Conservation (phyloP, 2,329 filamentous ascomycete genomes). For the Chaetomium sp. region DNA sequence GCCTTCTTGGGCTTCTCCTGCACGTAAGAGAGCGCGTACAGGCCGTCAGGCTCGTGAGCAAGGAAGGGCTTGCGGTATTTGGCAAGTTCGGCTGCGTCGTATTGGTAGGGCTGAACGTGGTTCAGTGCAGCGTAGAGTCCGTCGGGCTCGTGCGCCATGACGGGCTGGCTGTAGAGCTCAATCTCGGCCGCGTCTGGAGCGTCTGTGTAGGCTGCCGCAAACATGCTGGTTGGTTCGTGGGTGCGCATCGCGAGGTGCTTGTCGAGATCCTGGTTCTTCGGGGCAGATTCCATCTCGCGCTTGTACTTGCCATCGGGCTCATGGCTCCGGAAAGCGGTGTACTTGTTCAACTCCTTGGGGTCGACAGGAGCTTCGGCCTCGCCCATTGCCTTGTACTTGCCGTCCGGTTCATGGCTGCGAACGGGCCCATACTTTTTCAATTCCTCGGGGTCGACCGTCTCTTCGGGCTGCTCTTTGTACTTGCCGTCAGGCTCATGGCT, state of each 20-base stretch:
- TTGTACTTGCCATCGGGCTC: no score
- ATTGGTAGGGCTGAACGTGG: conserved; percentile 13
- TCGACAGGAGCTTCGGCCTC: background rate
- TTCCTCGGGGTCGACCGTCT: background rate
- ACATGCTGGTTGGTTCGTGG: background rate
- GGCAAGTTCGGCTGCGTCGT: conserved; percentile 33
- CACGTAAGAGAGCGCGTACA: conserved; percentile 27
- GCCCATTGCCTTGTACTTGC: background rate
- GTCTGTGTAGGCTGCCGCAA: conserved; percentile 1
- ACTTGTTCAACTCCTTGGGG: no score
- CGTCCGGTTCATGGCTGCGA: background rate
- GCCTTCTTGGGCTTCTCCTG: conserved; percentile 24
- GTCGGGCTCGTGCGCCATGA: conserved; percentile 22
- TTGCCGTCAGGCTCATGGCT: conserved; percentile 15
- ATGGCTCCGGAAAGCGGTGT: no score
- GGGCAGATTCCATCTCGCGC: no score
- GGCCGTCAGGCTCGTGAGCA: conserved; percentile 34
- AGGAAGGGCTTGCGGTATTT: conserved; percentile 17
- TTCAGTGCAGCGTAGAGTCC: conserved; percentile 15
- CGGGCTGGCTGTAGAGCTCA: conserved; percentile 31
- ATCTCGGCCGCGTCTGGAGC: conserved; percentile 13
- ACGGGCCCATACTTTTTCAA: background rate
- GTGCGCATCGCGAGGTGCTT: background rate
- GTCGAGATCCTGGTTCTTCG: background rate
- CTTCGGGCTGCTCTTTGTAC: background rate